These are phyloP conservation scores for Quercus parvula DNA, from an alignment of 306 rosid species.

Conservation along the genomic window DNA sequence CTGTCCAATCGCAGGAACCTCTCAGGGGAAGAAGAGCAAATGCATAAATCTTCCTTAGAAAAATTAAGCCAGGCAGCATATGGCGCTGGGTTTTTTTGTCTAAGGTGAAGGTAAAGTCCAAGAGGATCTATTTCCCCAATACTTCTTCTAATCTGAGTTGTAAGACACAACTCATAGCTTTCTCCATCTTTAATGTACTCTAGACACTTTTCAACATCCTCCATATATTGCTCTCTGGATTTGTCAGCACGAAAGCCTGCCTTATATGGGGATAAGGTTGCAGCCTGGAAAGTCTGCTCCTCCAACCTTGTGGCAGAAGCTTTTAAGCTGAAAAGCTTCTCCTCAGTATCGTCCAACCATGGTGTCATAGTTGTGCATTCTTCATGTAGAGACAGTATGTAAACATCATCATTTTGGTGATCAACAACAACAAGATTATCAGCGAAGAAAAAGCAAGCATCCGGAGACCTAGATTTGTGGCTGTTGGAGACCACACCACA, in stretches of 20 bases:
- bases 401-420: constrained; percentile 81
- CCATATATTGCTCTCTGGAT: constrained; percentile 66
- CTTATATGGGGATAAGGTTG: constrained; percentile 27
- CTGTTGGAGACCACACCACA: constrained; percentile 60
- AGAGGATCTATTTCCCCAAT: constrained; percentile 51
- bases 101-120: constrained; percentile 75
- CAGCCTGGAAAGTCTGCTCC: constrained; percentile 25
- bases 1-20: constrained; percentile 80
- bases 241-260: constrained; percentile 62
- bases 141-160: constrained; percentile 79
- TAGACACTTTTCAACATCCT: constrained; percentile 73
- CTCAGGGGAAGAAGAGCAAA: constrained; percentile 98
- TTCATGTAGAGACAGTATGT: constrained; percentile 64
- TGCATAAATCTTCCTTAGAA: constrained; percentile 60
- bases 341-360: constrained; percentile 74
- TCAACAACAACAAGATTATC: constrained; percentile 80
- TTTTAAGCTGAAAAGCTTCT: constrained; percentile 62
- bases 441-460: constrained; percentile 95
- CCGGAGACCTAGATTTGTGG: constrained; percentile 85
- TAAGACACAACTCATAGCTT: constrained; percentile 93
- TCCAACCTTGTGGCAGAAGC: constrained; percentile 28
- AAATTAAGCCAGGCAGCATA: constrained; percentile 98
- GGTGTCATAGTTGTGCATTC: constrained; percentile 34
- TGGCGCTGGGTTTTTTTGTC: constrained; percentile 94
- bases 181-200: constrained; percentile 88